Evolutionary conservation across 1,284 basidiomycete genomes (phyloP).

Genomic region (Serendipita sp.): DNA sequence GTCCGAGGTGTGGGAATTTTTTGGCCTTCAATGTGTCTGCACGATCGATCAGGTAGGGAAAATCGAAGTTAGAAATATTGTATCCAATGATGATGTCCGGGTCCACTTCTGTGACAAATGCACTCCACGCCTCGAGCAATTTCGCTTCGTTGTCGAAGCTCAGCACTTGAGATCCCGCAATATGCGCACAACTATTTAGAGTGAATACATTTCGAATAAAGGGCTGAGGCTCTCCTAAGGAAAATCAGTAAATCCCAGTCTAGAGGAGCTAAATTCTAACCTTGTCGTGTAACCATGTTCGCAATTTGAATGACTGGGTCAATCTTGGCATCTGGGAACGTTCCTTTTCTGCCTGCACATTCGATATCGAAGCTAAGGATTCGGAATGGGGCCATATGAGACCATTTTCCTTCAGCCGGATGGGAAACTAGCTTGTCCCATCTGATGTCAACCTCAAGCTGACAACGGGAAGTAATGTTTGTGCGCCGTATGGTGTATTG

Average conservation of each 20-base stretch:
- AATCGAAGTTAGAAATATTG: slow-evolving; percentile 83
- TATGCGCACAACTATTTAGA: slow-evolving; percentile 80
- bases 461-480: slow-evolving; percentile 63
- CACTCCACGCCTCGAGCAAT: slow-evolving; percentile 66
- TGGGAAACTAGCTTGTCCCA: slow-evolving; percentile 78
- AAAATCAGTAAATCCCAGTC: neutral
- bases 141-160: slow-evolving; percentile 62
- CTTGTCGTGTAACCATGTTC: slow-evolving; percentile 93
- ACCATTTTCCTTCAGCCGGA: slow-evolving; percentile 79
- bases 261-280: slow-evolving; percentile 27
- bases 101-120: slow-evolving; percentile 77
- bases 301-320: slow-evolving; percentile 96
- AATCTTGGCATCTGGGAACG: slow-evolving; percentile 77
- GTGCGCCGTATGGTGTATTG: slow-evolving; percentile 52
- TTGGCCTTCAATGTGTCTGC: slow-evolving; percentile 64
- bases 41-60: slow-evolving; percentile 84
- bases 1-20: slow-evolving; percentile 66
- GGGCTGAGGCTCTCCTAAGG: slow-evolving; percentile 68
- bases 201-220: slow-evolving; percentile 96
- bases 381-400: slow-evolving; percentile 76
- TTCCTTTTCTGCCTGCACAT: slow-evolving; percentile 88
- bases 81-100: slow-evolving; percentile 92
- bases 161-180: slow-evolving; percentile 89
- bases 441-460: slow-evolving; percentile 74
- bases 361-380: slow-evolving; percentile 96